Evolutionary conservation across 78 protist species (phyloP).

Genomic region (Monosiga brevicollis): DNA sequence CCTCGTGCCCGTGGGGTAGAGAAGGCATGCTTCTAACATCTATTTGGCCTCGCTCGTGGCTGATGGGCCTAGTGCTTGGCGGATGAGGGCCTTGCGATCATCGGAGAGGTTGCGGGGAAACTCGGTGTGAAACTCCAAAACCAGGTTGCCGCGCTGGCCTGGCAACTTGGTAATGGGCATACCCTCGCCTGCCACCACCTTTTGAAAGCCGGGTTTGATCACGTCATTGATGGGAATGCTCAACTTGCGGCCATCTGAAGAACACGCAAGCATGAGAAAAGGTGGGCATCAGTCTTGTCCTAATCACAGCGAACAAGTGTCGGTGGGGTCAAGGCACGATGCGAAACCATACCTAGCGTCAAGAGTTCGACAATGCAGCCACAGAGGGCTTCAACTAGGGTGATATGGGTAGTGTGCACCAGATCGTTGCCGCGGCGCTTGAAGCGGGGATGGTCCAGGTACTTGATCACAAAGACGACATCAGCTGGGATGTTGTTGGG

Average conservation of each 20-base stretch:
- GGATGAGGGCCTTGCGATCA: too few species aligned
- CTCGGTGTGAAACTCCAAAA: not conserved
- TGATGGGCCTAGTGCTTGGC: too few species aligned
- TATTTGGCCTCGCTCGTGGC: too few species aligned
- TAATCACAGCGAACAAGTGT: not conserved
- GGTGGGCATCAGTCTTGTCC: not conserved
- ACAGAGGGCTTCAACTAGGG: constrained; percentile 29
- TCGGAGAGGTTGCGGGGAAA: too few species aligned
- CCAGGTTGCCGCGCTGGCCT: not conserved
- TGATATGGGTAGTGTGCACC: not conserved
- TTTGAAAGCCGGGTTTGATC: not conserved
- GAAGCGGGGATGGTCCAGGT: constrained; percentile 35
- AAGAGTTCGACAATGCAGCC: constrained; percentile 4
- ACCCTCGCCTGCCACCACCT: not conserved
- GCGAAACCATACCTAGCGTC: not conserved
- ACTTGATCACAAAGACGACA: constrained; percentile 32
- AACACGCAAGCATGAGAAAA: not conserved
- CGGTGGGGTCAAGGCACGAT: not conserved
- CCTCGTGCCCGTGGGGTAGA: too few species aligned
- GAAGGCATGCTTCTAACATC: too few species aligned
- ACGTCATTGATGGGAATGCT: not conserved
- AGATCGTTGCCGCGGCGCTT: constrained; percentile 34
- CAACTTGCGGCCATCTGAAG: not conserved
- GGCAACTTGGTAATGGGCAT: not conserved
- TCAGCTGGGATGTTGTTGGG: constrained; percentile 28